Percentiles rank a stretch among this genome's conserved stretches.
These are phyloP conservation scores for Microascus cirrosus DNA, from an alignment of 2,329 filamentous ascomycete species.

Conservation along the genomic window DNA sequence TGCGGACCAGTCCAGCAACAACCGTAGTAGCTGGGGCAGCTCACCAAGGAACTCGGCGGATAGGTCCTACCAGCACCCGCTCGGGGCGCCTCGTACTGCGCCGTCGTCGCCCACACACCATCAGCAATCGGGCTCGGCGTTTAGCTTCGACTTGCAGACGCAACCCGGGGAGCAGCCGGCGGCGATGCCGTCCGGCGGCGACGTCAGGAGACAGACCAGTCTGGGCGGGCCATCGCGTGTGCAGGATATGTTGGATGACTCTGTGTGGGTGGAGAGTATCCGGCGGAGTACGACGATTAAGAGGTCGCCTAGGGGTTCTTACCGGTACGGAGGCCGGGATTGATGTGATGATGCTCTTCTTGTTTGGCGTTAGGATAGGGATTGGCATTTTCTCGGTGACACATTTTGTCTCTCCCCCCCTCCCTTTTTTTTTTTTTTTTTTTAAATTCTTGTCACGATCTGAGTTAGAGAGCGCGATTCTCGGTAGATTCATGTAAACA, in stretches of 20 bases:
- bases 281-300: slow-evolving; percentile 69
- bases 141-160: slow-evolving; percentile 48
- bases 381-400: neutral
- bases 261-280: slow-evolving; percentile 88
- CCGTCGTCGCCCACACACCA: slow-evolving; percentile 26
- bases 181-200: slow-evolving; percentile 3
- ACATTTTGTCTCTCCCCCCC: neutral
- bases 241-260: slow-evolving; percentile 76
- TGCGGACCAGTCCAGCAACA: slow-evolving; percentile 21
- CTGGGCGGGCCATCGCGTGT: slow-evolving; percentile 39
- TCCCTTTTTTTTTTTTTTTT: neutral
- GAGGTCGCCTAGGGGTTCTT: slow-evolving; percentile 25
- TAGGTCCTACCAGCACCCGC: slow-evolving; percentile 32
- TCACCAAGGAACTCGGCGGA: slow-evolving; percentile 19
- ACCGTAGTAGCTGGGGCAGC: slow-evolving; percentile 19
- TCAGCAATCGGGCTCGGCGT: slow-evolving; percentile 35
- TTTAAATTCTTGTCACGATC: neutral
- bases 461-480: neutral
- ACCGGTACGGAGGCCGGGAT: slow-evolving; percentile 15
- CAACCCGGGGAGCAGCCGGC: slow-evolving; percentile 15
- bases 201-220: slow-evolving; percentile 6
- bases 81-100: slow-evolving; percentile 40
- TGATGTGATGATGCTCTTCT: neutral
- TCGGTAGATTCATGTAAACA: neutral
- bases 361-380: neutral